These are phyloP conservation scores for Rubus parviflorus DNA, from an alignment of 306 rosid species.

Conservation along the genomic window DNA sequence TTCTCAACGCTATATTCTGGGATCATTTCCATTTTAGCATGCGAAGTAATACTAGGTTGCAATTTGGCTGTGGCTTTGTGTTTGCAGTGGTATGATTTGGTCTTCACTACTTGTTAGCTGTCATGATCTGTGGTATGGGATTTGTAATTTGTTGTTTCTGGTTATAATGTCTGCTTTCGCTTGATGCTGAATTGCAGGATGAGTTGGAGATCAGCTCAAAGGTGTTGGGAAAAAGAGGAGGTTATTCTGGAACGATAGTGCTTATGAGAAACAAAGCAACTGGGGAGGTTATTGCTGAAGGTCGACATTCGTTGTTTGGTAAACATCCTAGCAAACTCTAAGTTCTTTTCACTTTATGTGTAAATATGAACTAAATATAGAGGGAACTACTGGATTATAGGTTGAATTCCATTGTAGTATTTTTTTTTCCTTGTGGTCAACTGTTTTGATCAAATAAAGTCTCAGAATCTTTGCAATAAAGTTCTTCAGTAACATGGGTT, in stretches of 20 bases:
- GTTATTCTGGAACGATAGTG: slow-evolving; percentile 73
- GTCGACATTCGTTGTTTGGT: slow-evolving; percentile 85
- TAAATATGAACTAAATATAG: background rate
- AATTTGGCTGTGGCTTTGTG: background rate
- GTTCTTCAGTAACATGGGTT: background rate
- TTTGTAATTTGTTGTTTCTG: background rate
- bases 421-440: background rate
- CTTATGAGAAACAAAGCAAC: slow-evolving; percentile 69
- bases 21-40: background rate
- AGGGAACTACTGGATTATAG: background rate
- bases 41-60: background rate
- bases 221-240: slow-evolving; percentile 69
- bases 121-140: background rate
- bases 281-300: slow-evolving; percentile 88
- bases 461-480: background rate
- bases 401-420: background rate
- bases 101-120: background rate
- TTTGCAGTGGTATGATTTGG: background rate
- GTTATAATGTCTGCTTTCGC: background rate
- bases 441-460: background rate
- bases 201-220: slow-evolving; percentile 75
- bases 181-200: slow-evolving; percentile 55
- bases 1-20: background rate
- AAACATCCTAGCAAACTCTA: slow-evolving; percentile 66
- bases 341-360: background rate